Evolutionary conservation across 1,284 basidiomycete genomes (phyloP), one percentile per base, ranked within the genome.

Genomic region (Heterobasidion occidentale): DNA sequence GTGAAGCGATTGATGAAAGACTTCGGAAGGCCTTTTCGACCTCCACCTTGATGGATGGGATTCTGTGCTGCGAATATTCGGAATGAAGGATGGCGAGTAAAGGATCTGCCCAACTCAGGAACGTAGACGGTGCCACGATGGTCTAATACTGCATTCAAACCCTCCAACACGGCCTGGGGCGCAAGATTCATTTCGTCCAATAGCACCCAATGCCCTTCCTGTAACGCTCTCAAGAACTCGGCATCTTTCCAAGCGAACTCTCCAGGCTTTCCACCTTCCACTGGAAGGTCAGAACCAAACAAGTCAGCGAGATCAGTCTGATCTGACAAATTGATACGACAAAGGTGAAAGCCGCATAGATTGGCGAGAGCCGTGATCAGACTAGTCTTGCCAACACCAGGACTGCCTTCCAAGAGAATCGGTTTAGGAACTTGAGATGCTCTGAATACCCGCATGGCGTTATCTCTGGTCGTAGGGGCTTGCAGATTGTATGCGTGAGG

Each of bases 131-230:
- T 86, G 36, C 97, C 97, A 55, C 97, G 88, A 70, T 99, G 95
- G 72, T 99, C 97, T 34, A 99, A 76, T 12, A 97, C 88, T 3
- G 97, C 94, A 67, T 99, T 99, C 50, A 99, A 81, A 51, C 97
- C 97, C 72, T 99, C 97, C 1, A 99, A 83, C 7, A 99, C 91
- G 1, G 97, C 88, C 69, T 96, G 93, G 33, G 95, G 94, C 1
- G 95, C 96, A 17, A 98, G 79, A 67, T 98, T 98, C 95, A 98
- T 98, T 72, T 99, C 97, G 71, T 99, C 97, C 7, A 99, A 80
- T 14, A 99, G 79, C 6, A 99, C 96, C 95, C 95, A 98, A 62
- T 92, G 85, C 3, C 97, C 97, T 57, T 88, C 83, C 71, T 94
- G 93, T 75, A 99, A 77, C 0, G 97, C 96, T 60, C 83, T 84